These are phyloP conservation scores for Acanthamoeba lenticulata DNA, from an alignment of 208 protist genomes.

Conservation along the genomic window DNA sequence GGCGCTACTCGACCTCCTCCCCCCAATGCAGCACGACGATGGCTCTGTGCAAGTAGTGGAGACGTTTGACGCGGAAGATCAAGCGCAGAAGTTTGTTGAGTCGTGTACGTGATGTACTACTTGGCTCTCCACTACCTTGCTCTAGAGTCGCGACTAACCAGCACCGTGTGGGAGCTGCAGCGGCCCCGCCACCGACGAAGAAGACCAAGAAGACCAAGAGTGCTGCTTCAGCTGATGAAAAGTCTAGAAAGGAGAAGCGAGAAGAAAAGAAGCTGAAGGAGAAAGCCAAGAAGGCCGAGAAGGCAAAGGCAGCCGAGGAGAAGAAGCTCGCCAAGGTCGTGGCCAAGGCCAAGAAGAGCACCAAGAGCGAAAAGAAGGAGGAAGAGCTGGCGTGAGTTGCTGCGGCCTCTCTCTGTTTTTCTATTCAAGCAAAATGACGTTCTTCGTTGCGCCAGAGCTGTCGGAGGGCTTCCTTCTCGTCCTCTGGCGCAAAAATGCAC, in stretches of 20 bases:
- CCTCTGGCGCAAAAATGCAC: not conserved
- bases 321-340: not conserved
- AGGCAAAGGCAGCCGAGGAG: not conserved
- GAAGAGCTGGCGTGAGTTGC: too few relatives aligned
- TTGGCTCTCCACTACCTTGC: too few relatives aligned
- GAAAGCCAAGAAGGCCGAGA: conserved; percentile 1
- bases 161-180: not conserved
- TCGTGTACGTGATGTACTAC: too few relatives aligned
- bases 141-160: too few relatives aligned
- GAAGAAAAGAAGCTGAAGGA: not conserved
- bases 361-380: too few relatives aligned
- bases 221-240: not conserved
- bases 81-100: not conserved
- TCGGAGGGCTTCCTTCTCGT: not conserved
- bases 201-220: not conserved
- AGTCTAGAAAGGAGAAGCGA: not conserved
- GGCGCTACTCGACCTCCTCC: not conserved
- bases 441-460: not conserved
- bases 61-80: too few relatives aligned
- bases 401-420: too few relatives aligned
- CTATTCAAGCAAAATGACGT: too few relatives aligned
- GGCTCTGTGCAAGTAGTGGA: too few relatives aligned
- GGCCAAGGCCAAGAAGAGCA: not conserved
- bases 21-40: too few relatives aligned
- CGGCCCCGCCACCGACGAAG: not conserved